Percentiles rank a stretch among this genome's conserved stretches.
Conservation (phyloP, 768 basidiomycete species). For the Rhizopogon vesiculosus region DNA sequence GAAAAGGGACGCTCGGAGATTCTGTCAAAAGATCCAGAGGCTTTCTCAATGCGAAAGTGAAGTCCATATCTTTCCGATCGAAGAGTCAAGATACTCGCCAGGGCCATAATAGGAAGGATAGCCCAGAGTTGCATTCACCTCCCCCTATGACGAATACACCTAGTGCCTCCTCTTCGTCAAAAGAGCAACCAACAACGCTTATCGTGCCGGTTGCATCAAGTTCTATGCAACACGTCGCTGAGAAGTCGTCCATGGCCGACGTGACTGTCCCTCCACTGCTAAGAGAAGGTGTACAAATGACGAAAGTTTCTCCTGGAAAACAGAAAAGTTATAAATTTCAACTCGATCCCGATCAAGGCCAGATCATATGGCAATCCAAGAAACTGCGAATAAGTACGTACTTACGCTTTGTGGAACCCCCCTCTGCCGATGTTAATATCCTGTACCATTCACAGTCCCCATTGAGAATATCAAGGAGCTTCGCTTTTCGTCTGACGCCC, state of each 20-base stretch:
- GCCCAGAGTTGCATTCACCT: neutral
- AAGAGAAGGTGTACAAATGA: slow-evolving; percentile 66
- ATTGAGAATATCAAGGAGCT: slow-evolving; percentile 88
- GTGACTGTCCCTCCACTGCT: slow-evolving; percentile 53
- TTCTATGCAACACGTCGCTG: neutral
- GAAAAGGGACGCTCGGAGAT: slow-evolving; percentile 15
- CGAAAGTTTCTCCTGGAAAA: slow-evolving; percentile 78
- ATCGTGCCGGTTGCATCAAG: neutral
- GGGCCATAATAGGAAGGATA: slow-evolving; percentile 19
- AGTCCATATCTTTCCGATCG: slow-evolving; percentile 22
- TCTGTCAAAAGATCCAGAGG: slow-evolving; percentile 28
- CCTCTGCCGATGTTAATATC: neutral
- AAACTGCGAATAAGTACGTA: slow-evolving; percentile 59
- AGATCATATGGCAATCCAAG: slow-evolving; percentile 75
- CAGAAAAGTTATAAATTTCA: slow-evolving; percentile 67
- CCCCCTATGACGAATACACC: neutral
- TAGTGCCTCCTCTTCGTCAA: neutral
- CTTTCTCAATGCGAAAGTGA: slow-evolving; percentile 28
- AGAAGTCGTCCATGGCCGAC: slow-evolving; percentile 24
- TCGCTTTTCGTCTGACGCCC: slow-evolving; percentile 65
- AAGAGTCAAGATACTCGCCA: slow-evolving; percentile 1
- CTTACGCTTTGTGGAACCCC: neutral
- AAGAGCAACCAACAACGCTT: neutral
- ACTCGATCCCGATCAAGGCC: slow-evolving; percentile 76
- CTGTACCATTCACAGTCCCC: slow-evolving; percentile 46